Base-by-base conservation (phyloP, 148 eudicot species). In the Camellia japonica region DNA sequence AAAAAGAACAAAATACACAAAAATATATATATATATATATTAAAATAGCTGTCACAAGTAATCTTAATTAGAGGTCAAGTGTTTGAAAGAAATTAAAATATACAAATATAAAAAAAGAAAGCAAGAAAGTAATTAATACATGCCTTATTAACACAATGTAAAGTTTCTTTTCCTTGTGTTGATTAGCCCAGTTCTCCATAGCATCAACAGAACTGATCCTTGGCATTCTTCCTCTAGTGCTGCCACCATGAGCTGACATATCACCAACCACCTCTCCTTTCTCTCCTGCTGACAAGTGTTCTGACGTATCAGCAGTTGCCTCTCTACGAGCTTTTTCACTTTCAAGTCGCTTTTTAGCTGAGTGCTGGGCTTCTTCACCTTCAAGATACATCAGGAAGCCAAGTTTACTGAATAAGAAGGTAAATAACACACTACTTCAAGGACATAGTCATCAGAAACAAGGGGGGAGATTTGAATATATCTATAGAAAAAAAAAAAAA, bases 251-350 rank as follows among this genome's bases (percentile, higher is more conserved):
- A 77, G 86, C 68, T 1, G 94, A 85, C 16, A 84, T 44, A 61
- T 94, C 94, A 83, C 84, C 63, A 49, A 76, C 80, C 1, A 75
- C 84, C 38, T 30, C 38, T 30, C 38, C 38, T 30, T 30, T 30
- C 38, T 30, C 38, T 30, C 38, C 38, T 30, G 92, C 98, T 2
- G 98, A 94, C 30, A 91, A 81, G 65, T 94, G 97, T 71, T 94
- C 98, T 0, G 97, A 94, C 98, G 92, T 92, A 77, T 94, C 98
- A 84, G 95, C 97, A 55, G 91, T 89, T 76, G 98, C 98, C 86
- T 94, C 98, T 71, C 84, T 85, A 38, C 93, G 94, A 49, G 92
- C 98, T 82, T 83, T 89, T 82, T 94, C 97, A 30, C 86, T 90
- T 85, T 94, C 97, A 71, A 84, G 80, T 14, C 88, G 88, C 47